Conservation (phyloP, 768 basidiomycete species). For the Cystobasidiopsis lactophilus region DNA sequence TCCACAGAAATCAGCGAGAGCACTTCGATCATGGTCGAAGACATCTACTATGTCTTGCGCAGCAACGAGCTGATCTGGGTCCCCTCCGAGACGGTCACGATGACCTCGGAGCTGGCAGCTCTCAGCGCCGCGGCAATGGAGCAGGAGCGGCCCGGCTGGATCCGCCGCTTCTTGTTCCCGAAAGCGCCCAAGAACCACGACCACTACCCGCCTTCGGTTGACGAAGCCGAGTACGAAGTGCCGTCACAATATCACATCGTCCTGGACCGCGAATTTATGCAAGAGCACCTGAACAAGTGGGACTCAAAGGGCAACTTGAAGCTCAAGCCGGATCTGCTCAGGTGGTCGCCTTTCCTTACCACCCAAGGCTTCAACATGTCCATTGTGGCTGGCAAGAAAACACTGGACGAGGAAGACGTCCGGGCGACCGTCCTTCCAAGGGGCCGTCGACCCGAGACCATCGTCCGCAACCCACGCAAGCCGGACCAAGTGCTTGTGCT, state of each 20-base stretch:
- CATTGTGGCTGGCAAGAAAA: neutral
- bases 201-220: no score
- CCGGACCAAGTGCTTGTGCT: neutral
- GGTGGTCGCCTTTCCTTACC: constrained; percentile 83
- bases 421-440: neutral
- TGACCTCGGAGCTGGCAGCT: neutral
- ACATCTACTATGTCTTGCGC: constrained; percentile 50
- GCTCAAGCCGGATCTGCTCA: constrained; percentile 54
- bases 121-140: neutral
- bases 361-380: constrained; percentile 9
- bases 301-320: constrained; percentile 54
- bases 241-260: neutral
- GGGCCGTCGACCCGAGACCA: neutral
- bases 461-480: neutral
- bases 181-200: neutral
- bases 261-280: constrained; percentile 31
- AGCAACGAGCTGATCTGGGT: constrained; percentile 49
- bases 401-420: neutral
- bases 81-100: constrained; percentile 11
- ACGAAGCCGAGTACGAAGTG: neutral
- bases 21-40: constrained; percentile 80
- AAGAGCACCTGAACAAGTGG: constrained; percentile 44
- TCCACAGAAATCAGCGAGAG: constrained; percentile 46
- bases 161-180: neutral
- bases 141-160: neutral